Conservation (phyloP, 768 basidiomycete species). For the Suillus fuscotomentosus region DNA sequence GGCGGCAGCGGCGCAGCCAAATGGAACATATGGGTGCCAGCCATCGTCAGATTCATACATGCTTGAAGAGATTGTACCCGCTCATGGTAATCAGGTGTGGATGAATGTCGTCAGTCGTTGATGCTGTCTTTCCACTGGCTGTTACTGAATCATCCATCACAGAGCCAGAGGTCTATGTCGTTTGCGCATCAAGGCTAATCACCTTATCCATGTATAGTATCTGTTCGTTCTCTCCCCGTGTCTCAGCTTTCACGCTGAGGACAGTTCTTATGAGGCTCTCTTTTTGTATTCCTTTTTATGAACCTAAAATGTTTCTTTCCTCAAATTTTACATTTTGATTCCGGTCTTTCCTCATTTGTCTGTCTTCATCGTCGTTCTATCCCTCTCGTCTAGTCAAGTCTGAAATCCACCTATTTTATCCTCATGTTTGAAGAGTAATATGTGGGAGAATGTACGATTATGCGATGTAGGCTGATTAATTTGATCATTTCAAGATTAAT, state of each 20-base stretch:
- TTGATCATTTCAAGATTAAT: neutral
- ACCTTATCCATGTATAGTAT: slow-evolving; percentile 3
- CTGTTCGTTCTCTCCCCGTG: neutral
- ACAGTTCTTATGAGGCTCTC: slow-evolving; percentile 19
- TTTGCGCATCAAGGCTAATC: slow-evolving; percentile 8
- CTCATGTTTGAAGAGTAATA: slow-evolving; percentile 1
- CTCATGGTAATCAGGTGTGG: slow-evolving; percentile 38
- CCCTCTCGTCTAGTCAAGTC: slow-evolving; percentile 1
- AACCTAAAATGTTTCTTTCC: slow-evolving; percentile 12
- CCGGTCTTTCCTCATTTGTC: neutral
- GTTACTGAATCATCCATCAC: neutral
- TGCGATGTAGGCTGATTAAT: neutral
- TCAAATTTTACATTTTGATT: slow-evolving; percentile 8
- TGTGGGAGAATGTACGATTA: slow-evolving; percentile 3
- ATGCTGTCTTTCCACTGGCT: neutral
- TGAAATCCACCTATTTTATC: neutral
- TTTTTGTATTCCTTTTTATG: slow-evolving; percentile 33
- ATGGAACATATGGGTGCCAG: slow-evolving; percentile 53
- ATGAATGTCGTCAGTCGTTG: slow-evolving; percentile 42
- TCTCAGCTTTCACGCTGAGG: slow-evolving; percentile 5
- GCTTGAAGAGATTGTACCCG: slow-evolving; percentile 61
- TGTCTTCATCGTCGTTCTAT: neutral
- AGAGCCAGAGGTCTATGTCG: neutral
- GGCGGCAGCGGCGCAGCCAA: slow-evolving; percentile 57
- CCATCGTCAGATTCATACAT: slow-evolving; percentile 62